Evolutionary conservation across 495 filamentous ascomycete species (phyloP).

Genomic region (Aspergillus haitiensis): DNA sequence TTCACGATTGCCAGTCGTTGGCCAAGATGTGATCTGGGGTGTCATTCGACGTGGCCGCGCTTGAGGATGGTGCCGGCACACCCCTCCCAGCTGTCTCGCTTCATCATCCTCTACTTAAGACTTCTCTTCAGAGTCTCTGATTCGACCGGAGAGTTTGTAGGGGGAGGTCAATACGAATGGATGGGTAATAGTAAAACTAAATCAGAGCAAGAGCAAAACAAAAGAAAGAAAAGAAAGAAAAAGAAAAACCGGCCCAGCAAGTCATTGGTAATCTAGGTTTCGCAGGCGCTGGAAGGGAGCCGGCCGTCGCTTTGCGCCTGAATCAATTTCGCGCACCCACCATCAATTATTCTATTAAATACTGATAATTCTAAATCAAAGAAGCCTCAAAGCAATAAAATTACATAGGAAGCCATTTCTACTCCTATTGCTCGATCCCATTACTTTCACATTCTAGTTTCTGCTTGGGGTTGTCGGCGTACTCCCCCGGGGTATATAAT

Average conservation of each 20-base stretch:
- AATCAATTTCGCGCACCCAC: constrained; percentile 6
- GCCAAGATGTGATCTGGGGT: constrained; percentile 23
- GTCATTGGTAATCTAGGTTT: constrained; percentile 1
- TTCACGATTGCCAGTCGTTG: constrained; percentile 18
- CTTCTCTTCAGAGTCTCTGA: constrained; percentile 1
- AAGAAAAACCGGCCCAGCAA: not conserved
- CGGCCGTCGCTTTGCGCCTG: constrained; percentile 19
- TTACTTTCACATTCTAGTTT: not conserved
- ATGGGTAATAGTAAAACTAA: constrained; percentile 6
- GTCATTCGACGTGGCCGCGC: constrained; percentile 36
- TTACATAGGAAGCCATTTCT: no score
- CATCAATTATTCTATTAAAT: constrained; percentile 4
- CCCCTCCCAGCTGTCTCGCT: constrained; percentile 19
- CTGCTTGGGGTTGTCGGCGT: not conserved
- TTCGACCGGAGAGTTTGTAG: not conserved
- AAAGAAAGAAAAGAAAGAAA: not conserved
- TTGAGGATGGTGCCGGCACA: constrained; percentile 26
- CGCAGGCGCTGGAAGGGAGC: constrained; percentile 7
- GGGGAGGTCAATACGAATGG: not conserved
- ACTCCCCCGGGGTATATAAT: not conserved
- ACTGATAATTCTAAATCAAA: not conserved
- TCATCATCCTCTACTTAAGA: constrained; percentile 1
- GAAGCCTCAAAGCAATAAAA: no score
- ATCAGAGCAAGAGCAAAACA: not conserved
- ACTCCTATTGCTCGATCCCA: not conserved